A percentile compares a stretch with the other conserved stretches of the same genome.
Conservation (phyloP, 208 protist genomes). For the Leishmania aethiopica region DNA sequence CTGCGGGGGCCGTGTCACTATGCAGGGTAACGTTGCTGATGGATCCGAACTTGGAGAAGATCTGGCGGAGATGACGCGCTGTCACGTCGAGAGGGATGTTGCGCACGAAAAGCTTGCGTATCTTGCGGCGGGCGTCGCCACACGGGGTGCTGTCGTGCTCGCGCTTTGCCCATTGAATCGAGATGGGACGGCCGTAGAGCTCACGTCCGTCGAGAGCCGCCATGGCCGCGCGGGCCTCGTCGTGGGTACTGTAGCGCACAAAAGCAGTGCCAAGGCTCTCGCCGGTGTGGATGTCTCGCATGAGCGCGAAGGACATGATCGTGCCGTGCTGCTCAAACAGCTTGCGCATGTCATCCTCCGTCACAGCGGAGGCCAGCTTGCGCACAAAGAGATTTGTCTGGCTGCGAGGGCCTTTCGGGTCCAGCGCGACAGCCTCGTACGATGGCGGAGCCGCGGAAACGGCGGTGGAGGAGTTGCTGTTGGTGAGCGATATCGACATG, state of each 20-base stretch:
- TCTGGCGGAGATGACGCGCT: conserved; percentile 32
- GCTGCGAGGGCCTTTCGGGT: conserved; percentile 63
- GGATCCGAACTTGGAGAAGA: conserved; percentile 59
- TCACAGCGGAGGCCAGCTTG: conserved; percentile 63
- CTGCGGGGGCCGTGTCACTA: conserved; percentile 61
- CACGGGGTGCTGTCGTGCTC: conserved; percentile 82
- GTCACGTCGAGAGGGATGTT: conserved; percentile 79
- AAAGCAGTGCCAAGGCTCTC: conserved; percentile 83
- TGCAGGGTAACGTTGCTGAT: conserved; percentile 68
- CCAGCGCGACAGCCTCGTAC: conserved; percentile 52
- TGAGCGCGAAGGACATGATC: conserved; percentile 66
- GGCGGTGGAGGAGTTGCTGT: neutral
- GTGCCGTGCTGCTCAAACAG: conserved; percentile 67
- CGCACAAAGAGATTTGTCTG: conserved; percentile 84
- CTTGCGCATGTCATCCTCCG: conserved; percentile 52
- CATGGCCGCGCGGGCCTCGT: conserved; percentile 67
- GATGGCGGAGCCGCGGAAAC: conserved; percentile 32
- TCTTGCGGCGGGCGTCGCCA: conserved; percentile 65
- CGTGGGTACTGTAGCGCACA: conserved; percentile 72
- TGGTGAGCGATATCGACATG: neutral
- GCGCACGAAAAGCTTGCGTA: conserved; percentile 84
- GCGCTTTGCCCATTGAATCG: conserved; percentile 80
- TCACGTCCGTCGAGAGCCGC: conserved; percentile 46
- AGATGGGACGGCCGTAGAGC: conserved; percentile 56
- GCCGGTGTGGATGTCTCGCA: conserved; percentile 89